Percentiles rank a stretch among this genome's conserved stretches.
Conservation (phyloP, 495 filamentous ascomycete genomes). For the Aspergillus nidulans region DNA sequence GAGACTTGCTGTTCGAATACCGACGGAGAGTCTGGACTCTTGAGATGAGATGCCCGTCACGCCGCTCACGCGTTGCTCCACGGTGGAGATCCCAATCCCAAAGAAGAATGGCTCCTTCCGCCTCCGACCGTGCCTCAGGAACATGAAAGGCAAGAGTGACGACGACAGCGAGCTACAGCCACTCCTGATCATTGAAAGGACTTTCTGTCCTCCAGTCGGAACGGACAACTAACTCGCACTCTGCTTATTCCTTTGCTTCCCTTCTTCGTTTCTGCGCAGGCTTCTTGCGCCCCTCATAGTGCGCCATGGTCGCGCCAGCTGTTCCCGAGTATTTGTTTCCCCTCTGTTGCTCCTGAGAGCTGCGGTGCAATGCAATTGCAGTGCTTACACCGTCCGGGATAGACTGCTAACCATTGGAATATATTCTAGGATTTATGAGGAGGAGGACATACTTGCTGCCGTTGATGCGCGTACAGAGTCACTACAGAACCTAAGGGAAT, state of each 20-base stretch:
- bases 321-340: slow-evolving; percentile 73
- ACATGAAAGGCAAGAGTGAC: slow-evolving; percentile 19
- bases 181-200: not conserved
- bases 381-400: slow-evolving; percentile 2
- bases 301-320: slow-evolving; percentile 80
- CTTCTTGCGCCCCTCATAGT: slow-evolving; percentile 23
- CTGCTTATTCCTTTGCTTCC: slow-evolving; percentile 6
- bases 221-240: slow-evolving; percentile 1
- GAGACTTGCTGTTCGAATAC: not conserved
- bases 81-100: slow-evolving; percentile 19
- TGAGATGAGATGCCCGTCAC: slow-evolving; percentile 13
- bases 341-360: slow-evolving; percentile 28
- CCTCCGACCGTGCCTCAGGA: slow-evolving; percentile 20
- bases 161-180: slow-evolving; percentile 5
- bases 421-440: slow-evolving; percentile 73
- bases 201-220: not conserved
- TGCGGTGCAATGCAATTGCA: slow-evolving; percentile 23
- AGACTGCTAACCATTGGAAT: slow-evolving; percentile 18
- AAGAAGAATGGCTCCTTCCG: slow-evolving; percentile 23
- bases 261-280: not conserved
- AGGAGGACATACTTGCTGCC: slow-evolving; percentile 78
- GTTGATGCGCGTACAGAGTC: slow-evolving; percentile 87
- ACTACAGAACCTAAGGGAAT: slow-evolving; percentile 76
- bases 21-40: not conserved
- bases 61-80: slow-evolving; percentile 28